These are phyloP conservation scores for Uronychia setigera DNA, from an alignment of 73 alveolate species.

Conservation along the genomic window DNA sequence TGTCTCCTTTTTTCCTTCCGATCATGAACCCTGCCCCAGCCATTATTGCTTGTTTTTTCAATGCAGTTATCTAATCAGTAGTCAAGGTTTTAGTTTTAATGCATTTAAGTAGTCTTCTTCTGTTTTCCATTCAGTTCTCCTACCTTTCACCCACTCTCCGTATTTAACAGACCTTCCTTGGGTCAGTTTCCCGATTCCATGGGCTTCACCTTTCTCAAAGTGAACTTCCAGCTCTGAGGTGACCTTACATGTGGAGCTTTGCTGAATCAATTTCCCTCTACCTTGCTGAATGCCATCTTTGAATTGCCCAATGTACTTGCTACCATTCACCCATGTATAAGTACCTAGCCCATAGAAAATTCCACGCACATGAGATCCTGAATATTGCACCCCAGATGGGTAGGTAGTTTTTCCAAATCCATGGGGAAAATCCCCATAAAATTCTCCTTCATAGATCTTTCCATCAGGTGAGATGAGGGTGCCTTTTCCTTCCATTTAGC, in stretches of 20 bases:
- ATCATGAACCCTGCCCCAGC: too few species aligned
- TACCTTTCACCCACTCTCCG: not conserved
- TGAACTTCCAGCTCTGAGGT: not conserved
- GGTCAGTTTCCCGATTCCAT: not conserved
- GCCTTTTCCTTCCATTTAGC: not conserved
- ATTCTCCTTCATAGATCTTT: not conserved
- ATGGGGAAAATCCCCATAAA: not conserved
- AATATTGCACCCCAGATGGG: not conserved
- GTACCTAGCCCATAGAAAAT: not conserved
- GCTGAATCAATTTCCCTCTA: not conserved
- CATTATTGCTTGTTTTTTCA: too few species aligned
- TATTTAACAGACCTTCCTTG: not conserved
- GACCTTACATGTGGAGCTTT: not conserved
- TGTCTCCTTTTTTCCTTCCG: too few species aligned
- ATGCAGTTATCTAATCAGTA: too few species aligned
- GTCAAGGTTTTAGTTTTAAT: too few species aligned
- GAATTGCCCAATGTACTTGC: conserved; percentile 8
- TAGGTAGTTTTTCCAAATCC: not conserved
- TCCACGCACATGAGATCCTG: not conserved
- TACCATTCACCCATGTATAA: conserved; percentile 20
- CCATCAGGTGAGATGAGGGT: not conserved
- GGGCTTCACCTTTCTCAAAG: not conserved
- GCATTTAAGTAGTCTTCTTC: too few species aligned
- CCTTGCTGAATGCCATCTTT: conserved; percentile 47
- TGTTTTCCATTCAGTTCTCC: not conserved